Evolutionary conservation across 2,329 filamentous ascomycete genomes (phyloP).

Genomic region (Coleophoma cylindrospora): DNA sequence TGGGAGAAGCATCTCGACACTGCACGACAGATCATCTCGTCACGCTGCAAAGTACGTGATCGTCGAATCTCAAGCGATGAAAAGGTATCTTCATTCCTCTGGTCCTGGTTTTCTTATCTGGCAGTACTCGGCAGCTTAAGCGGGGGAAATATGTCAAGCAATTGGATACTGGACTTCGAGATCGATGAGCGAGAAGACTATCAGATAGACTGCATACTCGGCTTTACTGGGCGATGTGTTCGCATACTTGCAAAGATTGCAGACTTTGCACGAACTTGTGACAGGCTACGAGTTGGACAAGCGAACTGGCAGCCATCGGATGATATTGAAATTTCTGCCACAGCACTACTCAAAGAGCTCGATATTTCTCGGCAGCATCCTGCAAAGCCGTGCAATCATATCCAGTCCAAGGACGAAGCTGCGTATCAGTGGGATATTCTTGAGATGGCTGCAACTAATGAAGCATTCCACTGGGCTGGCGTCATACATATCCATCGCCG

Average conservation of each 20-base stretch:
- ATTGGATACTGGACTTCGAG: conserved; percentile 37
- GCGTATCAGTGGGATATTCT: conserved; percentile 52
- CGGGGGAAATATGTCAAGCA: conserved; percentile 33
- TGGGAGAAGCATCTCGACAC: conserved; percentile 78
- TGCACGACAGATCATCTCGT: conserved; percentile 69
- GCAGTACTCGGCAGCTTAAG: conserved; percentile 72
- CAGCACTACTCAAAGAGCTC: conserved; percentile 56
- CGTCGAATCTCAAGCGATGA: conserved; percentile 43
- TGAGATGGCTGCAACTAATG: conserved; percentile 68
- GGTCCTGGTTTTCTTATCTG: conserved; percentile 79
- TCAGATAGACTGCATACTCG: conserved; percentile 75
- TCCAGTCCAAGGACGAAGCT: conserved; percentile 39
- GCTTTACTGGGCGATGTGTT: conserved; percentile 69
- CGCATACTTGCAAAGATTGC: conserved; percentile 68
- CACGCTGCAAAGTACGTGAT: conserved; percentile 54
- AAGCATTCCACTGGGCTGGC: conserved; percentile 75
- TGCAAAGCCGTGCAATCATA: conserved; percentile 35
- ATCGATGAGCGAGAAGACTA: conserved; percentile 54
- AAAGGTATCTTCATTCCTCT: conserved; percentile 67
- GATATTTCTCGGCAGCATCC: conserved; percentile 43
- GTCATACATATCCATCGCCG: conserved; percentile 72
- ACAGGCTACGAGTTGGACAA: conserved; percentile 55
- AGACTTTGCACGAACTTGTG: conserved; percentile 64
- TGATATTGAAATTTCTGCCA: conserved; percentile 50
- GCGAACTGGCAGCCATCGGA: conserved; percentile 53